A percentile compares a stretch with the other conserved stretches of the same genome.
Conservation (phyloP, 441 rosid genomes). For the Isatis lusitanica region DNA sequence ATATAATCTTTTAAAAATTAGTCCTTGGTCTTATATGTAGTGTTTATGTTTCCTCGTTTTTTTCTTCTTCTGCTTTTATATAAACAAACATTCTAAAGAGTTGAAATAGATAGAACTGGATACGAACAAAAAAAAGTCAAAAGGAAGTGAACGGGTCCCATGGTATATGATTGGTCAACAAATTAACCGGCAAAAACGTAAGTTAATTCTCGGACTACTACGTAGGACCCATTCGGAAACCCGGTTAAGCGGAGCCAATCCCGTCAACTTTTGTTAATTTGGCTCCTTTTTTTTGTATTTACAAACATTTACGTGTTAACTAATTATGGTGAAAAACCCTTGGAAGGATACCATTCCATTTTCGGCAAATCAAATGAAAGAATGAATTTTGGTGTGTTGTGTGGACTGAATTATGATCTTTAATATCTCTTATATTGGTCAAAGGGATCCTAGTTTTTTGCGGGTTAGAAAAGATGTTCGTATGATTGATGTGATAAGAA, state of each 20-base stretch:
- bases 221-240: neutral
- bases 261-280: neutral
- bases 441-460: too few relatives aligned
- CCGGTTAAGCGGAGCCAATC: neutral
- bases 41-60: neutral
- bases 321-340: too few relatives aligned
- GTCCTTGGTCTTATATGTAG: neutral
- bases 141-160: slow-evolving; percentile 8
- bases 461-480: too few relatives aligned
- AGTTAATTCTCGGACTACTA: neutral
- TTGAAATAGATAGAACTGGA: neutral
- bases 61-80: neutral
- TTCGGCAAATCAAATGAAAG: too few relatives aligned
- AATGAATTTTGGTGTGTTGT: too few relatives aligned
- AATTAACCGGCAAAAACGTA: neutral
- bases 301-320: too few relatives aligned
- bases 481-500: too few relatives aligned
- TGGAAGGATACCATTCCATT: too few relatives aligned
- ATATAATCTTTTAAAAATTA: neutral
- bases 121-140: neutral
- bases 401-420: too few relatives aligned
- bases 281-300: neutral
- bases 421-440: too few relatives aligned
- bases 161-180: neutral
- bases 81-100: neutral